Evolutionary conservation across 2,329 filamentous ascomycete genomes (phyloP), one percentile per base, ranked within the genome.

Genomic region (Fusarium setosum): DNA sequence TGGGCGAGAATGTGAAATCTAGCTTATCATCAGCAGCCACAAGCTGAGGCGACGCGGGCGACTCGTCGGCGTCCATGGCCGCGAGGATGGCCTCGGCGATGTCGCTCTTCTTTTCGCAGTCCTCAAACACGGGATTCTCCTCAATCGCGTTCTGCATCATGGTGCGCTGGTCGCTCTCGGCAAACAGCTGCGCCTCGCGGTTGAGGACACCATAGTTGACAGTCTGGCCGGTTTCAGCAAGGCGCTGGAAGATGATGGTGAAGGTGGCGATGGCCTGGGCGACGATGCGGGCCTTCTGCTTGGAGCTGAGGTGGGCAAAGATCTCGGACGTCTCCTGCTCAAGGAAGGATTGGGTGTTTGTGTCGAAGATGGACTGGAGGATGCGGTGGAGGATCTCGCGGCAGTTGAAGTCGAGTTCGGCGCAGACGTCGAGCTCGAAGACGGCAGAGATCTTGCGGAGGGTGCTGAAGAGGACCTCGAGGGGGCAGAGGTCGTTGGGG

Each of bases 331-430:
- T 67, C 56, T 73, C 71, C 47, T 70, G 67, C 52, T 73, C 71
- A 4, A 73, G 62, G 24, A 61, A 67, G 5, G 48, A 48, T 24
- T 73, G 71, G 9, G 71, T 73, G 31, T 73, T 63, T 37, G 67
- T 71, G 62, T 72, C 69, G 44, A 73, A 73, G 52, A 69, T 71
- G 60, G 71, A 69, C 42, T 73, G 71, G 12, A 73, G 69, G 12
- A 73, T 63, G 56, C 69, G 70, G 37, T 73, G 71, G 13, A 73
- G 71, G 15, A 63, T 68, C 34, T 67, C 47, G 35, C 69, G 69
- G 21, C 71, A 72, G 31, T 56, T 68, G 40, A 73, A 59, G 31
- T 73, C 68, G 9, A 73, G 56, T 26, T 66, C 69, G 3, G 65
- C 21, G 35, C 61, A 65, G 49, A 71, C 61, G 23, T 71, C 50